Evolutionary conservation across 2,329 filamentous ascomycete genomes (phyloP), one percentile per base, ranked within the genome.

Genomic region (Phialocephala sp.): DNA sequence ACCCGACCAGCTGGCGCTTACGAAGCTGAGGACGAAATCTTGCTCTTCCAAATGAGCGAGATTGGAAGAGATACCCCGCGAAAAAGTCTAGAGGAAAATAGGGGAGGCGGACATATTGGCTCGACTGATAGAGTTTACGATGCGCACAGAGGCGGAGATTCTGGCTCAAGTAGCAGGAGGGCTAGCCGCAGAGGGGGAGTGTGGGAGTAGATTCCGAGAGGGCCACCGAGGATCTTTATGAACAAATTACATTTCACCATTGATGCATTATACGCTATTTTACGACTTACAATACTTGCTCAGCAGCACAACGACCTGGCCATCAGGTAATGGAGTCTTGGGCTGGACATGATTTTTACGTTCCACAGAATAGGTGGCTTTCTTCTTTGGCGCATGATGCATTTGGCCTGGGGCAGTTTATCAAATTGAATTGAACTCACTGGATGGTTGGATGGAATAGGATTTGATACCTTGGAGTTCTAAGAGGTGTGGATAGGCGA

Each of bases 41-140:
- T 92, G 11, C 81, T 92, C 11, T 92, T 92, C 76, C 88, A 90
- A 68, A 87, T 92, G 82, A 91, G 88, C 41, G 90, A 92, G 76
- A 85, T 91, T 74, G 87, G 88, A 70, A 81, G 84, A 20, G 73
- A 78, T 55, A 82, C 83, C 63, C 83, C 83, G 54, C 80, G 87
- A 67, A 82, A 85, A 68, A 89, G 73, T 39, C 75, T 89, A 8
- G 87, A 89, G 69, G 87, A 63, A n/a, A 59, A 60, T 14, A 63
- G 63, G 52, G 70, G 69, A 36, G 63, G 64, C 15, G 65, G 66
- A 15, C 61, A 61, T 50, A 45, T 55, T 2, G 69, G 65, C 35
- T 36, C 59, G n/a, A 58, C 41, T 41, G 73, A 72, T 22, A 68
- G 73, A 60, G 66, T 56, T 22, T 73, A 67, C 50, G 72, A 74